Evolutionary conservation across 768 basidiomycete genomes (phyloP).

Genomic region (Xerocomellus chrysenteron): DNA sequence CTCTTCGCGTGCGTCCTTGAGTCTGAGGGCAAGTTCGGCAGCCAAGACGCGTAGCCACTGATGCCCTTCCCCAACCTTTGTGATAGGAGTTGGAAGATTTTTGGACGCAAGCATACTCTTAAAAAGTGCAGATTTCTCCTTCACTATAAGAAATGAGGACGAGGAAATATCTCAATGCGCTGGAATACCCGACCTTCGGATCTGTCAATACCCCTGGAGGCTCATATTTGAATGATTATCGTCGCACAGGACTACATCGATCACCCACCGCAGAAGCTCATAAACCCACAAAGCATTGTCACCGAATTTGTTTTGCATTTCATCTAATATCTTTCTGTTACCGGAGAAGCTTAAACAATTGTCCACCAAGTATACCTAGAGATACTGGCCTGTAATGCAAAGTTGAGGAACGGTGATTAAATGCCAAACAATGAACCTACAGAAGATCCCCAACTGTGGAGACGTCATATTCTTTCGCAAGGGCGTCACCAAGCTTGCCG

Average conservation of each 20-base stretch:
- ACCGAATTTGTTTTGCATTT: slow-evolving; percentile 79
- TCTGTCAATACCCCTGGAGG: slow-evolving; percentile 76
- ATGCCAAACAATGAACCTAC: slow-evolving; percentile 44
- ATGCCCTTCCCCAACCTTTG: slow-evolving; percentile 67
- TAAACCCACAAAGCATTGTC: slow-evolving; percentile 89
- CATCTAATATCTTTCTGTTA: slow-evolving; percentile 44
- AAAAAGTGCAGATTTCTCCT: slow-evolving; percentile 72
- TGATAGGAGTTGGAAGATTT: slow-evolving; percentile 81
- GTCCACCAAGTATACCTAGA: slow-evolving; percentile 44
- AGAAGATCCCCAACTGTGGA: slow-evolving; percentile 88
- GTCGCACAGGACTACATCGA: not conserved
- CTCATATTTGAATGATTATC: not conserved
- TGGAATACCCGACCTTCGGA: slow-evolving; percentile 62
- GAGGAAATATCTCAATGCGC: not conserved
- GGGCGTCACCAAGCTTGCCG: slow-evolving; percentile 86
- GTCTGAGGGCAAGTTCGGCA: slow-evolving; percentile 82
- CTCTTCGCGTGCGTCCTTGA: slow-evolving; percentile 75
- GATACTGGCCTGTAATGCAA: slow-evolving; percentile 46
- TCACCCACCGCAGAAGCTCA: slow-evolving; percentile 75
- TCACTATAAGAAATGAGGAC: slow-evolving; percentile 53
- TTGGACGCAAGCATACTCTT: slow-evolving; percentile 99
- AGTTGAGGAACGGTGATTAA: slow-evolving; percentile 3
- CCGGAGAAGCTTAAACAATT: not conserved
- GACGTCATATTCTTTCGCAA: slow-evolving; percentile 86
- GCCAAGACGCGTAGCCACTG: slow-evolving; percentile 93